Conservation (phyloP, 495 filamentous ascomycete species). For the Aspergillus leporis region DNA sequence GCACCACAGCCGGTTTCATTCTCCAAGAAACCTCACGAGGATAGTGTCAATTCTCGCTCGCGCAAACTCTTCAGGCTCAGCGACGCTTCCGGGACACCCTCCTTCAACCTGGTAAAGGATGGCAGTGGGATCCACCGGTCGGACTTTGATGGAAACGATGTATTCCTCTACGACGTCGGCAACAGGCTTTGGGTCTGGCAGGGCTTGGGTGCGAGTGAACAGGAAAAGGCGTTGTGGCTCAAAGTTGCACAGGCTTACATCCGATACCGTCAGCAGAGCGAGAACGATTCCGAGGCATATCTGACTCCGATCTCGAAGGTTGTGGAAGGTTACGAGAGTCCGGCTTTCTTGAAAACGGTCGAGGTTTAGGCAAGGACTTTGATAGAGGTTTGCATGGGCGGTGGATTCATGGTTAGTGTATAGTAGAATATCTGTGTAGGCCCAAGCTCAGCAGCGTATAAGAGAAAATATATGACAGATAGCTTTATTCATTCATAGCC, state of each 20-base stretch:
- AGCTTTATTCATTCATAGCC: too few species aligned
- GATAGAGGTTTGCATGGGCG: background rate
- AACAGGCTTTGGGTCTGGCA: constrained; percentile 61
- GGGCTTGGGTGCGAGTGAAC: constrained; percentile 51
- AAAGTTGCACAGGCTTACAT: constrained; percentile 57
- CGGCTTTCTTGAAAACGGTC: constrained; percentile 44
- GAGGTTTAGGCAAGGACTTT: background rate
- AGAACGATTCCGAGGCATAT: constrained; percentile 37
- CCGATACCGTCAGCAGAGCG: constrained; percentile 42
- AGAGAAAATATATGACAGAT: too few species aligned
- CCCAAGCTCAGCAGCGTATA: too few species aligned
- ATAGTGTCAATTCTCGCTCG: constrained; percentile 16
- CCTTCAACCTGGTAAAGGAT: constrained; percentile 56
- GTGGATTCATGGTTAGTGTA: too few species aligned
- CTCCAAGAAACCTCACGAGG: constrained; percentile 19
- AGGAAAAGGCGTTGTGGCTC: constrained; percentile 58
- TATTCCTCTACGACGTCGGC: constrained; percentile 59
- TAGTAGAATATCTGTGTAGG: too few species aligned
- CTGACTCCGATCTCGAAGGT: constrained; percentile 55
- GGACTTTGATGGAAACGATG: constrained; percentile 56
- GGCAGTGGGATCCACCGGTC: constrained; percentile 34
- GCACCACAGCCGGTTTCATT: constrained; percentile 40
- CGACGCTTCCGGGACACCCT: constrained; percentile 52
- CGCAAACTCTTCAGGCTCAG: constrained; percentile 56
- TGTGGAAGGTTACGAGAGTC: constrained; percentile 52